A percentile compares a stretch with the other conserved stretches of the same genome.
Conservation (phyloP, 352 stramenopile genomes). For the Thraustochytrium sp. region DNA sequence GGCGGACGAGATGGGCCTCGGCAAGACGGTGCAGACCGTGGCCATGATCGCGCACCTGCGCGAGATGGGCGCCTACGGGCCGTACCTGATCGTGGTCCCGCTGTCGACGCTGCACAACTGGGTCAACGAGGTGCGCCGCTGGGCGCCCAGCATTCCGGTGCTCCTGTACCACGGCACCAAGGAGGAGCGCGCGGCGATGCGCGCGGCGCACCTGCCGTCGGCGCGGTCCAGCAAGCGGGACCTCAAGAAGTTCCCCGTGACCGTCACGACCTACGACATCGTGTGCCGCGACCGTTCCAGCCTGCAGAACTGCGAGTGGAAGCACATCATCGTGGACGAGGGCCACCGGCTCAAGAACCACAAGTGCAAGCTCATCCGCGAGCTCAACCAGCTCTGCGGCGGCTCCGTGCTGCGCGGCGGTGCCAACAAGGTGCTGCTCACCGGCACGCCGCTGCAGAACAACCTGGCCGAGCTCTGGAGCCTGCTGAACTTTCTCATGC, state of each 20-base stretch:
- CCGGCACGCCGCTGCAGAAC: constrained; percentile 96
- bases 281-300: constrained; percentile 25
- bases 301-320: constrained; percentile 39
- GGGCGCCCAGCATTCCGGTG: constrained; percentile 83
- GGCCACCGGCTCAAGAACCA: constrained; percentile 93
- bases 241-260: constrained; percentile 67
- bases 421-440: constrained; percentile 49
- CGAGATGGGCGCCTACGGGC: constrained; percentile 84
- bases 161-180: constrained; percentile 94
- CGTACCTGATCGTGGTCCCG: constrained; percentile 95
- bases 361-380: constrained; percentile 49
- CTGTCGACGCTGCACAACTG: constrained; percentile 97
- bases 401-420: constrained; percentile 35
- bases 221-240: constrained; percentile 58
- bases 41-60: constrained; percentile 88
- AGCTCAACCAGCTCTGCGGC: constrained; percentile 46
- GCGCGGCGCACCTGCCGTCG: constrained; percentile 45
- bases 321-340: constrained; percentile 81
- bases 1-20: constrained; percentile 86
- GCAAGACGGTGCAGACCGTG: constrained; percentile 92
- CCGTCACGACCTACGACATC: constrained; percentile 46
- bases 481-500: constrained; percentile 93
- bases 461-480: constrained; percentile 96
- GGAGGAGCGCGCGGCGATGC: constrained; percentile 78
- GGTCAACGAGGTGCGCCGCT: constrained; percentile 94